phyloP scores from a whole-genome alignment of 768 basidiomycete genomes.

The Mycena rebaudengoi region DNA sequence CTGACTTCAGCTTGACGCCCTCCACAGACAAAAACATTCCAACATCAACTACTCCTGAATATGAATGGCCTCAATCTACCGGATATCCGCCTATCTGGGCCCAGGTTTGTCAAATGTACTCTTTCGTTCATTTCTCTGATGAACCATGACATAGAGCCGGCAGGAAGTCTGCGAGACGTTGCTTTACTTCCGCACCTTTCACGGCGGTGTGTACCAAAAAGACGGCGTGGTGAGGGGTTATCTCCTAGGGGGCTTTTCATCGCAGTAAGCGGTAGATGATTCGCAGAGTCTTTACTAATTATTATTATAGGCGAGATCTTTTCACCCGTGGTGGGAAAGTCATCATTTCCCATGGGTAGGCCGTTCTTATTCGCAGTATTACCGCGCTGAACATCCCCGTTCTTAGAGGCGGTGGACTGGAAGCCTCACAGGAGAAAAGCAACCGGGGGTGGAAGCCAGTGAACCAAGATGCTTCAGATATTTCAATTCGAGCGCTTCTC shows the following conservation, averaged over 20 bases:
- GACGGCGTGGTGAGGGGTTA: slow-evolving; percentile 3
- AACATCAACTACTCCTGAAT: too few species aligned
- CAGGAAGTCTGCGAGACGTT: slow-evolving; percentile 19
- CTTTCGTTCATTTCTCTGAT: background rate
- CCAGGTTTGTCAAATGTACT: background rate
- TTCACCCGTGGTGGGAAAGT: slow-evolving; percentile 11
- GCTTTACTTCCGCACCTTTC: slow-evolving; percentile 6
- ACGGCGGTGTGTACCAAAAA: slow-evolving; percentile 11
- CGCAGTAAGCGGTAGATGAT: background rate
- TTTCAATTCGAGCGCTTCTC: background rate
- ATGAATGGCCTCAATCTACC: background rate
- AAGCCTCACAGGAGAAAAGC: background rate
- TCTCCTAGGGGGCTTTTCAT: background rate
- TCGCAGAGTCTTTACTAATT: background rate
- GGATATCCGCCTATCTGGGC: slow-evolving; percentile 8
- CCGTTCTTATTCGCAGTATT: background rate
- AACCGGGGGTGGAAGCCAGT: background rate
- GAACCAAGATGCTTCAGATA: background rate
- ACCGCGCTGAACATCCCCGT: background rate
- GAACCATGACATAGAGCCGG: background rate
- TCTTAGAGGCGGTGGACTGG: background rate
- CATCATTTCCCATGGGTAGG: slow-evolving; percentile 14
- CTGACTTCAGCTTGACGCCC: too few species aligned
- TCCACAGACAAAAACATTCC: too few species aligned
- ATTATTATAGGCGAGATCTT: background rate